Conservation (phyloP, 2,329 filamentous ascomycete genomes). For the Plenodomus tracheiphilus region DNA sequence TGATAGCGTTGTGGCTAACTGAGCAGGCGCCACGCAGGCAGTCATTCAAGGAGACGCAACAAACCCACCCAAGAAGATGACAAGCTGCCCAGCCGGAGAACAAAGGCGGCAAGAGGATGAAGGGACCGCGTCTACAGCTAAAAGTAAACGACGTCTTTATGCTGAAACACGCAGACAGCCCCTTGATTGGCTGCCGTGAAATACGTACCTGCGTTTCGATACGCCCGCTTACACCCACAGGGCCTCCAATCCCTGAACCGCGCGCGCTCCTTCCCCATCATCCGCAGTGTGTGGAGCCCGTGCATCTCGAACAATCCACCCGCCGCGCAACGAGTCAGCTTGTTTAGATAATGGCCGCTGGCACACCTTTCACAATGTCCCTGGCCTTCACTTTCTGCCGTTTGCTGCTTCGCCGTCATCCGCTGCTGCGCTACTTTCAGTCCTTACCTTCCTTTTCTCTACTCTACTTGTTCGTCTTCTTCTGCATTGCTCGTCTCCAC, state of each 20-base stretch:
- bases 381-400: not conserved
- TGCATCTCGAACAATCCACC: not conserved
- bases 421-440: conserved; percentile 23
- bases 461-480: conserved; percentile 11
- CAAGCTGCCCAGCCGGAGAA: conserved; percentile 3
- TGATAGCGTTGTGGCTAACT: too few relatives aligned
- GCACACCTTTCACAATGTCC: conserved; percentile 18
- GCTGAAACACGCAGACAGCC: conserved; percentile 20
- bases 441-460: conserved; percentile 24
- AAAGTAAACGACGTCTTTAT: not conserved
- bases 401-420: conserved; percentile 22
- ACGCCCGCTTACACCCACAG: conserved; percentile 16
- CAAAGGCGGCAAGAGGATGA: conserved; percentile 6
- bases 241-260: conserved; percentile 10
- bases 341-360: conserved; percentile 8
- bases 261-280: conserved; percentile 22
- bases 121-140: not conserved
- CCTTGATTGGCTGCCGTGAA: conserved; percentile 17
- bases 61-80: conserved; percentile 3
- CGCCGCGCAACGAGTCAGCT: conserved; percentile 6
- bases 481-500: conserved; percentile 4
- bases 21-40: too few relatives aligned
- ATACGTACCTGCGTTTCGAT: conserved; percentile 27
- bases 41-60: not conserved
- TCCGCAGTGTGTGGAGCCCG: not conserved